Conservation (phyloP, 306 rosid species). For the Astragalus glycyphyllos region DNA sequence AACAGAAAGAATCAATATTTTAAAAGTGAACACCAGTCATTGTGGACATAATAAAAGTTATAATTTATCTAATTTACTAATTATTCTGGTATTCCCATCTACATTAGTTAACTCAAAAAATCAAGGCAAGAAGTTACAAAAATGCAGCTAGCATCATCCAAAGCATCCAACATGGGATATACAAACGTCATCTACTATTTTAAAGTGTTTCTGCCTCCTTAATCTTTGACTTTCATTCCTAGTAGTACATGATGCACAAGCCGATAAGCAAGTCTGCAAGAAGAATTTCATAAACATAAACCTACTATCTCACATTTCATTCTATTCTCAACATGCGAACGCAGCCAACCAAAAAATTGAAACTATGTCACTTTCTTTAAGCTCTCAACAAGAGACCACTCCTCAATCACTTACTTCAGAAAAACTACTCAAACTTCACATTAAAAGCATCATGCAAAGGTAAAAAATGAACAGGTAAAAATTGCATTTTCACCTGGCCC, state of each 20-base stretch:
- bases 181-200: too few relatives aligned
- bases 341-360: slow-evolving; percentile 18
- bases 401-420: slow-evolving; percentile 8
- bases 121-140: not conserved
- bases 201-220: not conserved
- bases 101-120: not conserved
- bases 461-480: slow-evolving; percentile 10
- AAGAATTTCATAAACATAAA: slow-evolving; percentile 14
- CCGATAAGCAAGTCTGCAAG: slow-evolving; percentile 15
- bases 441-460: slow-evolving; percentile 1
- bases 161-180: not conserved
- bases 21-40: not conserved
- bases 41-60: not conserved
- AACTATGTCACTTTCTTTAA: not conserved
- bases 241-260: slow-evolving; percentile 23
- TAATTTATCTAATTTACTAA: too few relatives aligned
- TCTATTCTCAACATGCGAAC: not conserved
- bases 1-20: not conserved
- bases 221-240: not conserved
- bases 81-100: not conserved
- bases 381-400: not conserved
- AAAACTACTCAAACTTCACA: slow-evolving; percentile 1
- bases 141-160: not conserved
- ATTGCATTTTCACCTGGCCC: slow-evolving; percentile 69
- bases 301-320: not conserved